Conservation (phyloP, 768 basidiomycete genomes). For the Calocybe gangraenosa region DNA sequence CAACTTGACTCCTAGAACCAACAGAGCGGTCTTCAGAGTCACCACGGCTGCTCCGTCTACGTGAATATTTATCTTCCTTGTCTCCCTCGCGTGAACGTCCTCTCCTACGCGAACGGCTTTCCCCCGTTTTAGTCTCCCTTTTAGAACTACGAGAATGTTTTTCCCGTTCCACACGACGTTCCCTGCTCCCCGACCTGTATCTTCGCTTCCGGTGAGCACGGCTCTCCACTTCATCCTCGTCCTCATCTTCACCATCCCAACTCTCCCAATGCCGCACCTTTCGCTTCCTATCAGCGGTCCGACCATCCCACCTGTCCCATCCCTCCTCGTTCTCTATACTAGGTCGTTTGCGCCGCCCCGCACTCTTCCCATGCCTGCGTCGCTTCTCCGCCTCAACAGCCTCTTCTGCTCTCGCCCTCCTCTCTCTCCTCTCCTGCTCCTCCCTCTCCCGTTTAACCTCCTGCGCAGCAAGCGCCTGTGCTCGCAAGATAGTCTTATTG, state of each 20-base stretch:
- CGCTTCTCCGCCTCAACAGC: constrained; percentile 65
- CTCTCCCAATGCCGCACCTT: constrained; percentile 47
- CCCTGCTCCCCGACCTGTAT: constrained; percentile 23
- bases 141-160: constrained; percentile 17
- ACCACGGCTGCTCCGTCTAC: constrained; percentile 7
- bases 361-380: constrained; percentile 19
- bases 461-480: constrained; percentile 69
- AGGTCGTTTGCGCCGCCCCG: too few species aligned
- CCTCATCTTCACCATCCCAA: constrained; percentile 39
- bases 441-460: constrained; percentile 66
- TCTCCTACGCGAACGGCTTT: constrained; percentile 18
- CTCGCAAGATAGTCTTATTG: constrained; percentile 77
- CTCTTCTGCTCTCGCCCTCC: constrained; percentile 68
- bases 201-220: constrained; percentile 20
- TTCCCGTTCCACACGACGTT: constrained; percentile 17
- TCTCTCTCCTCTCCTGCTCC: constrained; percentile 60
- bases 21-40: background rate
- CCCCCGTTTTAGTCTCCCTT: constrained; percentile 21
- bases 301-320: constrained; percentile 54
- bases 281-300: constrained; percentile 44
- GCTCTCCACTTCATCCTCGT: constrained; percentile 21
- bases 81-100: constrained; percentile 7
- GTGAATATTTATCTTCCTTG: constrained; percentile 8
- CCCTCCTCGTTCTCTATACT: constrained; percentile 25
- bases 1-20: constrained; percentile 5